Percentiles rank a stretch among this genome's conserved stretches.
phyloP scores from a whole-genome alignment of 106 monocot genomes.

The Narthecium ossifragum region DNA sequence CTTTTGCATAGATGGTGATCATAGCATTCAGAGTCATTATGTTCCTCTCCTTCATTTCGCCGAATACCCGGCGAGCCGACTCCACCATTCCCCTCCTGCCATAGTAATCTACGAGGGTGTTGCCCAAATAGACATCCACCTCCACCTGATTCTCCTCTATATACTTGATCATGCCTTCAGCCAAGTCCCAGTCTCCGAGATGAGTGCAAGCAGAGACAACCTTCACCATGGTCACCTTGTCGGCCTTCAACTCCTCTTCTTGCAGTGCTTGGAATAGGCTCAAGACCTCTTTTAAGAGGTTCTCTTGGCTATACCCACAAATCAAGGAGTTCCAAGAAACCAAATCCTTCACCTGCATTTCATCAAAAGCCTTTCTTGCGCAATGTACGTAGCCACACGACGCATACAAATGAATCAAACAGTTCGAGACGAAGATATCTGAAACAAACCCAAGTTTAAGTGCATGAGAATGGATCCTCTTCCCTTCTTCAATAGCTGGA shows the following conservation, averaged over 20 bases:
- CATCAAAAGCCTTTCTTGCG: slow-evolving; percentile 35
- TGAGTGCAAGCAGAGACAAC: slow-evolving; percentile 35
- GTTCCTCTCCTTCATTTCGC: slow-evolving; percentile 36
- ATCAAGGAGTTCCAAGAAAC: slow-evolving; percentile 50
- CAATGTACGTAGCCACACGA: slow-evolving; percentile 7
- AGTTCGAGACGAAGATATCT: slow-evolving; percentile 29
- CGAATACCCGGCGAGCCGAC: slow-evolving; percentile 25
- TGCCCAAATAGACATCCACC: slow-evolving; percentile 41
- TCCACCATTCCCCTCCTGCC: slow-evolving; percentile 20
- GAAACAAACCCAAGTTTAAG: slow-evolving; percentile 21
- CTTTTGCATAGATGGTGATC: slow-evolving; percentile 33
- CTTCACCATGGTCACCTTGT: slow-evolving; percentile 45
- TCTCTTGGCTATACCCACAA: slow-evolving; percentile 22
- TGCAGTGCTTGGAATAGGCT: slow-evolving; percentile 21
- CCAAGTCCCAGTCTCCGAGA: slow-evolving; percentile 35
- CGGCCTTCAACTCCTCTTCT: slow-evolving; percentile 17
- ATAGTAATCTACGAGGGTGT: slow-evolving; percentile 50
- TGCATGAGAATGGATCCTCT: slow-evolving; percentile 23
- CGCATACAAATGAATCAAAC: slow-evolving; percentile 29
- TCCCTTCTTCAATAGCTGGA: slow-evolving; percentile 9
- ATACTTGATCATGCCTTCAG: slow-evolving; percentile 21
- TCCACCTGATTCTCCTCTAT: slow-evolving; percentile 24
- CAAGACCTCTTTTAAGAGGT: slow-evolving; percentile 24
- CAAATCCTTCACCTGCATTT: slow-evolving; percentile 31
- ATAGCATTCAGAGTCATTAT: slow-evolving; percentile 35